phyloP scores from a whole-genome alignment of 1,284 basidiomycete genomes.

The Trichosporon sp. region DNA sequence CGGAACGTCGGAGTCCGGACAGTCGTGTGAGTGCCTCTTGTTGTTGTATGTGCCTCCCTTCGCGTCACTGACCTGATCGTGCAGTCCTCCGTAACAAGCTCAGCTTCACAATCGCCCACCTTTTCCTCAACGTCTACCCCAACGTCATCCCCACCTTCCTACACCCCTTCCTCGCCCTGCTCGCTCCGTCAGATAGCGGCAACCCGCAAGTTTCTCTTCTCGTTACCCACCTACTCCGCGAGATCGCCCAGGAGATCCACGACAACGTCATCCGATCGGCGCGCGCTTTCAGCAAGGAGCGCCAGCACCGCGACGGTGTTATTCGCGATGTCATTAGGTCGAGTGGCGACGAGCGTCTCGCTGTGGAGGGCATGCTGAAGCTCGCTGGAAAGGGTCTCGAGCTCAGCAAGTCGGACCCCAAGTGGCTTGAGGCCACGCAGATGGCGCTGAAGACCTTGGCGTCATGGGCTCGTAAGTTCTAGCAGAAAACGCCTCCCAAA shows the following conservation, averaged over 20 bases:
- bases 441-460: constrained; percentile 87
- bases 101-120: constrained; percentile 91
- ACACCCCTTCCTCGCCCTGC: constrained; percentile 57
- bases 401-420: constrained; percentile 59
- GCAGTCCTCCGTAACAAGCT: constrained; percentile 79
- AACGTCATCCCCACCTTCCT: constrained; percentile 52
- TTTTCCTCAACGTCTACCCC: constrained; percentile 77
- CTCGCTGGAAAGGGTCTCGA: constrained; percentile 77
- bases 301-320: constrained; percentile 76
- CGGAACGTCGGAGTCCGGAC: constrained; percentile 53
- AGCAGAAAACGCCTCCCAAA: neutral
- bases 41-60: neutral
- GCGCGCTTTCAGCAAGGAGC: constrained; percentile 63
- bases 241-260: constrained; percentile 88
- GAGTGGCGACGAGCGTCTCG: constrained; percentile 75
- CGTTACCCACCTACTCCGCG: constrained; percentile 82
- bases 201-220: constrained; percentile 69
- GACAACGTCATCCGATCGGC: constrained; percentile 87
- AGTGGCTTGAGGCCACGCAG: constrained; percentile 78
- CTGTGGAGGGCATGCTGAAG: constrained; percentile 84
- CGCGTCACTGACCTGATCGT: neutral
- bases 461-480: constrained; percentile 84
- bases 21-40: constrained; percentile 47
- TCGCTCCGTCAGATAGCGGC: constrained; percentile 43
- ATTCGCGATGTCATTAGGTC: constrained; percentile 88